phyloP scores from a whole-genome alignment of 768 basidiomycete genomes.

The Kwoniella sp. region DNA sequence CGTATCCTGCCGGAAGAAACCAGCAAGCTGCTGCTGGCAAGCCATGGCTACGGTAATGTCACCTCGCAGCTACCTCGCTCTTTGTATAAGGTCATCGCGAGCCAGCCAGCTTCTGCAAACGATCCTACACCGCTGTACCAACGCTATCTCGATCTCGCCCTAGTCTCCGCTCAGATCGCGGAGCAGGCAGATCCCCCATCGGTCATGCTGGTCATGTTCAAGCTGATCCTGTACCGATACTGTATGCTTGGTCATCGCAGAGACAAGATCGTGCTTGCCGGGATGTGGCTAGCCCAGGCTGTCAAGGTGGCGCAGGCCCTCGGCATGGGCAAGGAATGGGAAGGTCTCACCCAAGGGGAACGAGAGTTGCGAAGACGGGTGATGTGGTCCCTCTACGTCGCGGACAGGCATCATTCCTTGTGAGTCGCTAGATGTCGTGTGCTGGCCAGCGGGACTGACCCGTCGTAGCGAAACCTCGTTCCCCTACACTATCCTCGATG shows the following conservation, averaged over 20 bases:
- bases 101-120: slow-evolving; percentile 10
- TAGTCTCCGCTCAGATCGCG: slow-evolving; percentile 29
- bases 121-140: slow-evolving; percentile 40
- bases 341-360: slow-evolving; percentile 36
- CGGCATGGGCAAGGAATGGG: slow-evolving; percentile 39
- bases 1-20: slow-evolving; percentile 42
- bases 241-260: slow-evolving; percentile 16
- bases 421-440: slow-evolving; percentile 17
- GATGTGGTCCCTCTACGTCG: slow-evolving; percentile 40
- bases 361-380: slow-evolving; percentile 37
- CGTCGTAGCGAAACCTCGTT: slow-evolving; percentile 23
- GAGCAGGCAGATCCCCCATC: slow-evolving; percentile 34
- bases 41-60: slow-evolving; percentile 8
- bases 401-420: slow-evolving; percentile 38
- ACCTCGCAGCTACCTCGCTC: slow-evolving; percentile 7
- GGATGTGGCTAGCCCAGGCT: slow-evolving; percentile 33
- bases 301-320: slow-evolving; percentile 38
- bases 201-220: slow-evolving; percentile 42
- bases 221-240: slow-evolving; percentile 32
- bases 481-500: slow-evolving; percentile 42
- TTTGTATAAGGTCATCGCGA: slow-evolving; percentile 22
- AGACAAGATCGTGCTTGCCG: slow-evolving; percentile 24
- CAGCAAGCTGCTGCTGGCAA: slow-evolving; percentile 30
- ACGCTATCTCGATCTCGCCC: slow-evolving; percentile 39
- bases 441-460: background rate